Base-by-base conservation (phyloP, 768 basidiomycete genomes). In the Leccinum longicurvipes region DNA sequence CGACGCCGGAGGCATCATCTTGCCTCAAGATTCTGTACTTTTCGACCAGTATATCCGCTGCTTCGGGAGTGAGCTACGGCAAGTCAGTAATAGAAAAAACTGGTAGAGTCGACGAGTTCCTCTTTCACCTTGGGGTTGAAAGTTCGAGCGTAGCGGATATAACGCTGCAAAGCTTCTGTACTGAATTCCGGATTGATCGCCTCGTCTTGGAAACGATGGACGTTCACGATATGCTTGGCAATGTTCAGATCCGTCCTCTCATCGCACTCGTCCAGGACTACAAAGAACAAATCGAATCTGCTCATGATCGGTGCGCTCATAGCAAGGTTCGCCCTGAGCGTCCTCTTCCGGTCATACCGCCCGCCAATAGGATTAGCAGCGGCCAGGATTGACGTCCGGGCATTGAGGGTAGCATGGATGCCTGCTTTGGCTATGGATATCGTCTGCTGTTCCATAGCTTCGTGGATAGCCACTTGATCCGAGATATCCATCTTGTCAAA, bases 401-500 rank as follows among this genome's bases (percentile, higher is more conserved):
- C 97, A 64, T 99, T 99, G 53, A 99, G 81, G 0, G 97, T 99
- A 0, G 97, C 96, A 65, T 98, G 96, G 62, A 99, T 99, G 54
- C 97, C 97, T 2, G 97, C 97, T 71, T 99, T 99, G 41, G 97
- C 97, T 60, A 98, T 98, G 27, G 94, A 97, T 64, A 98, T 98
- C 1, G 96, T 98, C 75, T 98, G 95, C 75, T 98, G 96, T 85
- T 98, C 96, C 96, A 98, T 98, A 8, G 96, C 96, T 79, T 98
- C 96, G 79, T 99, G 97, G 64, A 99, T 98, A 32, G 97, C 97
- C 42, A 98, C 93, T 71, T 98, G 97, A 71, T 98, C 97, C 0
- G 91, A 87, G 51, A 98, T 86, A 70, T 98, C 96, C 97, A 99
- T 99, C 74, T 99, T 99, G 82, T 99, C 97, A 67, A 99, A 99